Percentiles rank a stretch among this genome's conserved stretches.
These are phyloP conservation scores for Monosporascus sp. DNA, from an alignment of 2,329 filamentous ascomycete species.

Conservation along the genomic window DNA sequence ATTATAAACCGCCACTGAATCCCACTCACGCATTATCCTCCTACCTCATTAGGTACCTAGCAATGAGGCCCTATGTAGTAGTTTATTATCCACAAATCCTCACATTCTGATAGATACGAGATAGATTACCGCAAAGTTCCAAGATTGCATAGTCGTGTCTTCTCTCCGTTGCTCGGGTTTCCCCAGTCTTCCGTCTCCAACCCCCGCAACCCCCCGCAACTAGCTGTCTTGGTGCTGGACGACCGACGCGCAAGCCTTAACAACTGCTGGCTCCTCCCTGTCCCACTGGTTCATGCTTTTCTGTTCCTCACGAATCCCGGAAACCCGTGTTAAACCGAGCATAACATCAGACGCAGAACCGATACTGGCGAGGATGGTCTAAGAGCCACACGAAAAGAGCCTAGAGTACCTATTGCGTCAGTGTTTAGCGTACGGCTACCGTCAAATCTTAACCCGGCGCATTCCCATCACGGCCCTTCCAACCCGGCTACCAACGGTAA, in stretches of 20 bases:
- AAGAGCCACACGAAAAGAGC: neutral
- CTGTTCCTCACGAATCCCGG: slow-evolving; percentile 21
- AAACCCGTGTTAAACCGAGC: slow-evolving; percentile 31
- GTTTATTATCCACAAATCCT: neutral
- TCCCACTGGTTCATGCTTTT: neutral
- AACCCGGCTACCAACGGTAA: neutral
- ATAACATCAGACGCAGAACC: neutral
- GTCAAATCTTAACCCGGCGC: neutral
- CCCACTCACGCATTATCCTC: neutral
- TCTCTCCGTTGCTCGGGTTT: too few species aligned
- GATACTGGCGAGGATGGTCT: neutral
- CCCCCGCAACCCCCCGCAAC: slow-evolving; percentile 1
- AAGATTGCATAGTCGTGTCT: too few species aligned
- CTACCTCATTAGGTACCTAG: neutral
- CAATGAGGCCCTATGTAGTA: neutral
- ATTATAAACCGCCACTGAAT: too few species aligned
- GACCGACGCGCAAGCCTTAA: too few species aligned
- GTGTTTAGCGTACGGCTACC: neutral
- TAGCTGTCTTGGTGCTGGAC: slow-evolving; percentile 1
- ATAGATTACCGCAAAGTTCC: too few species aligned
- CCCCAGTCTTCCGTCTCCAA: neutral
- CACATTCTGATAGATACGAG: neutral
- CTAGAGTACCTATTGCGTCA: neutral
- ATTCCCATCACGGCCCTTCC: neutral
- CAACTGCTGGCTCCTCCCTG: too few species aligned